Base-by-base conservation (phyloP, 2,329 filamentous ascomycete species). In the Coniochaeta ligniaria region DNA sequence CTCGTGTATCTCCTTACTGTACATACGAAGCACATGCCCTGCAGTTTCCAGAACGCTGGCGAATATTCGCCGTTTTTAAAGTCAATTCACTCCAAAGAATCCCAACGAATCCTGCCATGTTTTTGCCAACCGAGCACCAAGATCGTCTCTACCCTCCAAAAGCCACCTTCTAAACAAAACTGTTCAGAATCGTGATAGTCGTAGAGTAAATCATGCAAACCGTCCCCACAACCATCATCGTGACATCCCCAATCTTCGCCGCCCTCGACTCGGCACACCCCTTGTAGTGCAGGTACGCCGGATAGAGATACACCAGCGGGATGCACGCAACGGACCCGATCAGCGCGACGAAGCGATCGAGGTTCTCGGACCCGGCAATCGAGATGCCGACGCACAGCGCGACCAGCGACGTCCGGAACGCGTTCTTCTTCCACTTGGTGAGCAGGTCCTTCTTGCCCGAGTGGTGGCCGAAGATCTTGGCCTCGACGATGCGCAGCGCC, bases 401-500 rank as follows among this genome's bases (percentile, higher is more conserved):
- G 35, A 89, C 83, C 24, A 89, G 69, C 0, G 70, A 66, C 0
- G 83, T 79, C 24, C 88, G 78, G 66, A 91, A 83, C 1, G 73
- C 80, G 66, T 92, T 92, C 80, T 92, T 92, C 74, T 86, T 86
- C 89, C 89, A 92, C 71, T 91, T 92, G 63, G 86, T 88, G 41
- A 78, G 74, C 36, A 76, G 71, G 63, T 82, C 83, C 67, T 82
- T 83, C 75, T 89, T 91, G 36, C 89, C 89, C 0, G 87, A 89
- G 60, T 81, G 79, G 62, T 82, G 78, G n/a, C 85, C 86, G 62
- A 92, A 90, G 17, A 91, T 69, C 52, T 79, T 82, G 22, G 82
- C 83, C 73, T 91, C 89, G 59, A 91, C 78, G 68, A 91, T 92
- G 65, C 88, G 83, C 58, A 89, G 78, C 8, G 88, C 87, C 0